Conservation (phyloP, 2,329 filamentous ascomycete species). For the Acrocalymma vagum region DNA sequence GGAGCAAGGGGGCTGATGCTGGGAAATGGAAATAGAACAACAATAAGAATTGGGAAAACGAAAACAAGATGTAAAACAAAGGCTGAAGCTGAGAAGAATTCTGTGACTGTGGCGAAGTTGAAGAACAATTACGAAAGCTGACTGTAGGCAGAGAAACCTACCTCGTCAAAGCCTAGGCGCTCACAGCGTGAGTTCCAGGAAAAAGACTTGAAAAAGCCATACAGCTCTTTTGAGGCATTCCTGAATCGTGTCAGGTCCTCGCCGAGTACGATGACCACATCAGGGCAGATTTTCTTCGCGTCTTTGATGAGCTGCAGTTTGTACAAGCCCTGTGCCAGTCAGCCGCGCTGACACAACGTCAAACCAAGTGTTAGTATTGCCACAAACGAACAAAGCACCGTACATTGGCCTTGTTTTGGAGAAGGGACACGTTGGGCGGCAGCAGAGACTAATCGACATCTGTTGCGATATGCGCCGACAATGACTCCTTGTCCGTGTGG, state of each 20-base stretch:
- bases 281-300: constrained; percentile 80
- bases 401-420: too few species aligned
- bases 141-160: constrained; percentile 51
- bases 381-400: constrained; percentile 1
- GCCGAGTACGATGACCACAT: constrained; percentile 83
- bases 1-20: background rate
- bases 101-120: constrained; percentile 19
- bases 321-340: constrained; percentile 60
- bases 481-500: constrained; percentile 9
- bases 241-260: constrained; percentile 80
- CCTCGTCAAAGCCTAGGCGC: constrained; percentile 89
- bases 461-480: too few species aligned
- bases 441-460: too few species aligned
- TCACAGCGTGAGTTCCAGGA: constrained; percentile 84
- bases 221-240: constrained; percentile 83
- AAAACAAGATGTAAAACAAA: constrained; percentile 7
- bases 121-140: constrained; percentile 14
- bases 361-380: background rate
- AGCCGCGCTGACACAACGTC: constrained; percentile 25
- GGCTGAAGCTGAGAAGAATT: too few species aligned
- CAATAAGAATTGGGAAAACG: constrained; percentile 9
- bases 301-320: constrained; percentile 90
- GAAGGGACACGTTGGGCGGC: too few species aligned
- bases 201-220: constrained; percentile 73
- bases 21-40: constrained; percentile 2